Base-by-base conservation (phyloP, 139 green algal genomes). In the Limnomonas spitsbergensis region DNA sequence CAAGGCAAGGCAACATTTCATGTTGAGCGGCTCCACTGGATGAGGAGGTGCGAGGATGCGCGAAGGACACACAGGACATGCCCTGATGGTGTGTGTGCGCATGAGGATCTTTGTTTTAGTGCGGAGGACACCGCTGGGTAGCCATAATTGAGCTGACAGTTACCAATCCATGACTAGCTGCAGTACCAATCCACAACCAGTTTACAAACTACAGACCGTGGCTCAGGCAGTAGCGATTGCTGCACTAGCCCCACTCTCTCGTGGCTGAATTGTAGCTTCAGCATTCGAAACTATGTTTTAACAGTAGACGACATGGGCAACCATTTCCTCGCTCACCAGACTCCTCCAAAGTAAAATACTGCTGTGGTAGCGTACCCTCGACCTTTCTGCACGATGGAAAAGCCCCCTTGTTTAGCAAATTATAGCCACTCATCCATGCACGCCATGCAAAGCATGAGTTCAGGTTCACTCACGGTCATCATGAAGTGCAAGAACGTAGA, bases 401-500 rank as follows among this genome's bases (percentile, higher is more conserved):
- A 69, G 56, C 56, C n/a, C n/a, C n/a, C n/a, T n/a, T n/a, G n/a
- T n/a, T n/a, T n/a, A n/a, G n/a, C n/a, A n/a, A n/a, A n/a, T n/a
- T n/a, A 69, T 35, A 26, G 42, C 42, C 42, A 9, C 7, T 54
- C 56, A 69, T 4, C 20, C 26, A 35, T 14, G 56, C 56, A 7
- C 31, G 4, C 20, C 34, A 9, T 37, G 56, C 56, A 35, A 34
- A 54, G 42, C 42, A 54, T 9, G 9, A 27, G 42, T 9, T 54
- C 14, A 26, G 4, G 14, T 35, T 7, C 56, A 32, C 56, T 7
- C 56, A 69, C 56, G 20, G 56, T 69, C 56, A 34, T 69, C 56
- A 69, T 69, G 14, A 69, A 69, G 56, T 69, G 56, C 56, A 69
- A 38, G 56, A 69, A 69, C 20, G 56, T 69, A 27, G 7, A 34